phyloP scores from a whole-genome alignment of 78 protist species.

The Guillardia theta region DNA sequence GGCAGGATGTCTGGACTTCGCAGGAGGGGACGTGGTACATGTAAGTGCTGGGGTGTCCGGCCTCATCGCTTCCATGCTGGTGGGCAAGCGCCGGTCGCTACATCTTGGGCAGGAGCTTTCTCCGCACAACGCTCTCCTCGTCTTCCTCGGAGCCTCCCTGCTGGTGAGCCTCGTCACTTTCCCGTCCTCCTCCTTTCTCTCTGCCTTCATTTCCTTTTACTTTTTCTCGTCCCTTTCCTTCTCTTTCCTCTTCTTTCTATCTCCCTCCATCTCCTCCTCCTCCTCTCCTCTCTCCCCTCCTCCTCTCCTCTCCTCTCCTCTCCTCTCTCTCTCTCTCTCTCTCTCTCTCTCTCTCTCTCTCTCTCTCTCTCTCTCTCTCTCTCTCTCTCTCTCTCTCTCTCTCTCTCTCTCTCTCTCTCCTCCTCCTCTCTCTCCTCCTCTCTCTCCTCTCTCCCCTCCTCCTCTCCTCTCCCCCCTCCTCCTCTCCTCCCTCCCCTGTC shows the following conservation, averaged over 20 bases:
- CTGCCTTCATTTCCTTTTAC: neutral
- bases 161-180: neutral
- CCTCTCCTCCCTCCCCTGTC: neutral
- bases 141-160: too few species aligned
- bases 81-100: too few species aligned
- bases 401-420: neutral
- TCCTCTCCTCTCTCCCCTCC: neutral
- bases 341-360: neutral
- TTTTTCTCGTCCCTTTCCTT: neutral
- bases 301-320: neutral
- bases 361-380: neutral
- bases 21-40: slow-evolving; percentile 87
- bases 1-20: slow-evolving; percentile 74
- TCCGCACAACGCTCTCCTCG: too few species aligned
- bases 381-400: neutral
- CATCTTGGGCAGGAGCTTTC: too few species aligned
- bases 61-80: too few species aligned
- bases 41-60: slow-evolving; percentile 84
- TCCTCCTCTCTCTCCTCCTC: neutral
- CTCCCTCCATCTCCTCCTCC: neutral
- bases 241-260: neutral
- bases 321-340: neutral
- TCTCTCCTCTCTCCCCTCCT: neutral
- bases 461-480: neutral
- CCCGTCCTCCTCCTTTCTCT: neutral